A percentile compares a stretch with the other conserved stretches of the same genome.
phyloP scores from a whole-genome alignment of 73 alveolate genomes.

The Durusdinium trenchii region DNA sequence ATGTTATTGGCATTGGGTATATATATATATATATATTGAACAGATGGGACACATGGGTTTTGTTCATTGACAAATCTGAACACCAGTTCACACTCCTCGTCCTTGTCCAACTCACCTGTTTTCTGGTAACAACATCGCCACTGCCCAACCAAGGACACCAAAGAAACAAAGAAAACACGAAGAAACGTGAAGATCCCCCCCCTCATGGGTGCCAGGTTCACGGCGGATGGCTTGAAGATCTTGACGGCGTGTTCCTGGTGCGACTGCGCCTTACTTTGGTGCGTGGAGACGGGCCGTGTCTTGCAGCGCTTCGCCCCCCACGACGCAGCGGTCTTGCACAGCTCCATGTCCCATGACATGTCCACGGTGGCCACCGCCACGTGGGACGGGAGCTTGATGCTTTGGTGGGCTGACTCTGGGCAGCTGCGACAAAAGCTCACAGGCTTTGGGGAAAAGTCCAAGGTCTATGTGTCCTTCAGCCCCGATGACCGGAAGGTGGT shows the following conservation, averaged over 20 bases:
- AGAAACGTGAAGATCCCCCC: too few relatives aligned
- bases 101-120: too few relatives aligned
- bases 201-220: too few relatives aligned
- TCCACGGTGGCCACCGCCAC: conserved; percentile 70
- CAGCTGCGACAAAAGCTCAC: conserved; percentile 31
- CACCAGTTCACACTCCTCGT: too few relatives aligned
- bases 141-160: too few relatives aligned
- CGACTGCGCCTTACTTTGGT: conserved; percentile 81
- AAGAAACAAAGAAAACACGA: too few relatives aligned
- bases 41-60: too few relatives aligned
- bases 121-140: too few relatives aligned
- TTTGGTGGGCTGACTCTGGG: conserved; percentile 76
- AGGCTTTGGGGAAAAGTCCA: conserved; percentile 63
- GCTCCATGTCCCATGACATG: conserved; percentile 35
- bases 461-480: conserved; percentile 49
- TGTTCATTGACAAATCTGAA: too few relatives aligned
- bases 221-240: conserved; percentile 35
- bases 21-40: too few relatives aligned
- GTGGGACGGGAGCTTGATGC: conserved; percentile 48
- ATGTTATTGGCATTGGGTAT: too few relatives aligned
- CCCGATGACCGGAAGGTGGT: conserved; percentile 54
- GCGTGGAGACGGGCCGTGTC: background rate
- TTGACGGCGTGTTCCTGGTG: conserved; percentile 56
- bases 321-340: conserved; percentile 39
- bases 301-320: conserved; percentile 55